phyloP scores from a whole-genome alignment of 331 rosid species.

The Saraca asoca region DNA sequence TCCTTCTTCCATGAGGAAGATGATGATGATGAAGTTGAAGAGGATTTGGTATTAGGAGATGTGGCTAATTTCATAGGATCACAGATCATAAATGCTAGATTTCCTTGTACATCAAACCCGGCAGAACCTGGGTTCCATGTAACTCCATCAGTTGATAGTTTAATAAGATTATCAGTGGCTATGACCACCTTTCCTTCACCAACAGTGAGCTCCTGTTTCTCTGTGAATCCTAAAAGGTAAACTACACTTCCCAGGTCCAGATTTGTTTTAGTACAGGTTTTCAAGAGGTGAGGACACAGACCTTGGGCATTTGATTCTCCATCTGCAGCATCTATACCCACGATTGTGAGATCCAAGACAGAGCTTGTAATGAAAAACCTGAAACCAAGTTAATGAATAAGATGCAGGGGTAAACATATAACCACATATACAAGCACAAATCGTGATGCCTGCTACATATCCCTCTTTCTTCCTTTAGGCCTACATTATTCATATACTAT shows the following conservation, averaged over 20 bases:
- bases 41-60: slow-evolving; percentile 83
- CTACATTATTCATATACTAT: background rate
- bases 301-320: slow-evolving; percentile 81
- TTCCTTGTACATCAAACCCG: slow-evolving; percentile 92
- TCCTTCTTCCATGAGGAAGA: slow-evolving; percentile 87
- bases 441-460: slow-evolving; percentile 34
- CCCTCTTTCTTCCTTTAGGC: background rate
- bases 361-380: slow-evolving; percentile 80
- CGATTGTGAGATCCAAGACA: slow-evolving; percentile 93
- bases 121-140: slow-evolving; percentile 92
- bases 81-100: slow-evolving; percentile 95
- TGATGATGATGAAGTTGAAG: slow-evolving; percentile 78
- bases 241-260: slow-evolving; percentile 89
- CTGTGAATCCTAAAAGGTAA: slow-evolving; percentile 82
- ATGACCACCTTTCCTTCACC: slow-evolving; percentile 95
- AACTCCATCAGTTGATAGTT: slow-evolving; percentile 85
- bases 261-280: slow-evolving; percentile 78
- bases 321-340: slow-evolving; percentile 84
- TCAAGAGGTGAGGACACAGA: slow-evolving; percentile 68
- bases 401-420: background rate
- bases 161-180: slow-evolving; percentile 94
- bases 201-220: slow-evolving; percentile 69
- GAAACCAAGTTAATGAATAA: slow-evolving; percentile 30
- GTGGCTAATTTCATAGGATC: slow-evolving; percentile 98
- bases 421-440: background rate